Percentiles rank a stretch among this genome's conserved stretches.
Conservation (phyloP, 1,139 yeast genomes). For the Blastobotrys illinoisensis region DNA sequence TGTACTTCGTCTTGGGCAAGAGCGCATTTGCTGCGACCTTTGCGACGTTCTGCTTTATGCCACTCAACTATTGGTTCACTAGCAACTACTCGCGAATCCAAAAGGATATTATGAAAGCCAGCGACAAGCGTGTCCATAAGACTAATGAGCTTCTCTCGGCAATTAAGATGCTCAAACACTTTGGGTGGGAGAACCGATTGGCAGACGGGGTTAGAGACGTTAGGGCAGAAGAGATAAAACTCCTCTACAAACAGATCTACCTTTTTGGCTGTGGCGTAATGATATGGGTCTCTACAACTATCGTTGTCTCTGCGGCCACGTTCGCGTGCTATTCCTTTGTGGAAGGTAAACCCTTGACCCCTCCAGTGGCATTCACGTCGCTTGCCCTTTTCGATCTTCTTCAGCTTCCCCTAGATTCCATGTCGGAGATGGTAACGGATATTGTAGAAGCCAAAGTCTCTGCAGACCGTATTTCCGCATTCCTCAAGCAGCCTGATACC, state of each 20-base stretch:
- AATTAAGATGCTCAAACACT: slow-evolving; percentile 86
- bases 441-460: slow-evolving; percentile 87
- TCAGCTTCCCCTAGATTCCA: slow-evolving; percentile 79
- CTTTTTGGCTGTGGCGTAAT: slow-evolving; percentile 63
- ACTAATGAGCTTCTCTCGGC: slow-evolving; percentile 90
- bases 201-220: slow-evolving; percentile 62
- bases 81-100: slow-evolving; percentile 58
- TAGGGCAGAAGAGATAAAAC: slow-evolving; percentile 63
- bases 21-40: slow-evolving; percentile 79
- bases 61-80: slow-evolving; percentile 67
- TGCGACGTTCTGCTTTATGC: slow-evolving; percentile 58
- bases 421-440: slow-evolving; percentile 79
- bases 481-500: slow-evolving; percentile 73
- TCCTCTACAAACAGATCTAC: slow-evolving; percentile 52
- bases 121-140: slow-evolving; percentile 88
- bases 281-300: slow-evolving; percentile 75
- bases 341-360: slow-evolving; percentile 66
- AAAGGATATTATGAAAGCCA: slow-evolving; percentile 62
- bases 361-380: slow-evolving; percentile 90
- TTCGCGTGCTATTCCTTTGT: slow-evolving; percentile 74
- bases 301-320: slow-evolving; percentile 68
- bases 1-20: slow-evolving; percentile 76
- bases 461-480: slow-evolving; percentile 74
- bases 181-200: slow-evolving; percentile 92
- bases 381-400: slow-evolving; percentile 76